Base-by-base conservation (phyloP, 257 asterid genomes). In the Solanum acaule region DNA sequence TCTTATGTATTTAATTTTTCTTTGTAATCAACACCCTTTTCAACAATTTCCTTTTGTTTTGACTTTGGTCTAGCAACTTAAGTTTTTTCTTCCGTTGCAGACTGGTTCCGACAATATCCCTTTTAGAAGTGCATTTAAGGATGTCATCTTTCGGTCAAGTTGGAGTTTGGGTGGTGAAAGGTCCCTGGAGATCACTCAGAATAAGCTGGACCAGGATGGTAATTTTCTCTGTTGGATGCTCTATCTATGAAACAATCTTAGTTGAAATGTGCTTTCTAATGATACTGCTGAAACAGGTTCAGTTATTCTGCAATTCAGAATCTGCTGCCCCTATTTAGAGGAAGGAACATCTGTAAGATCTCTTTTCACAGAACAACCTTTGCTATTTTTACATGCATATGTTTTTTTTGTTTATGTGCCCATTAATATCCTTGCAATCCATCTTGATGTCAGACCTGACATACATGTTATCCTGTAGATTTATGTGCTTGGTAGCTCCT, bases 81-180 rank as follows among this genome's bases (percentile, higher is more conserved):
- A 18, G 25, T 20, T 10, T 33, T 82, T 82, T 73, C 40, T 67
- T 73, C 72, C 52, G 78, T 35, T 92, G 93, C 98, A 97, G 99
- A 92, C 92, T 87, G 98, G 98, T 78, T 91, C 99, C 18, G 99
- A 95, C 88, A 95, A 90, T 89, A 92, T 97, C 85, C 94, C 98
- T 75, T 94, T 94, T 87, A 94, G 91, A 90, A 97, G 99, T 92
- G 99, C 99, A 88, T 97, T 97, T 87, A 96, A 95, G 91, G 88
- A 96, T 89, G 99, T 94, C 88, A 96, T 97, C 88, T 97, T 94
- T 90, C 90, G 92, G 29, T 89, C 85, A 78, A 92, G 92, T 90
- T 89, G 90, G 94, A 89, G 79, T 76, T 91, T 91, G 15, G 89
- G 90, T 52, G 89, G 90, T 44, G 95, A 94, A 88, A 93, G 87